Percentiles rank a stretch among this genome's conserved stretches.
Conservation (phyloP, 257 asterid species). For the Rauvolfia tetraphylla region DNA sequence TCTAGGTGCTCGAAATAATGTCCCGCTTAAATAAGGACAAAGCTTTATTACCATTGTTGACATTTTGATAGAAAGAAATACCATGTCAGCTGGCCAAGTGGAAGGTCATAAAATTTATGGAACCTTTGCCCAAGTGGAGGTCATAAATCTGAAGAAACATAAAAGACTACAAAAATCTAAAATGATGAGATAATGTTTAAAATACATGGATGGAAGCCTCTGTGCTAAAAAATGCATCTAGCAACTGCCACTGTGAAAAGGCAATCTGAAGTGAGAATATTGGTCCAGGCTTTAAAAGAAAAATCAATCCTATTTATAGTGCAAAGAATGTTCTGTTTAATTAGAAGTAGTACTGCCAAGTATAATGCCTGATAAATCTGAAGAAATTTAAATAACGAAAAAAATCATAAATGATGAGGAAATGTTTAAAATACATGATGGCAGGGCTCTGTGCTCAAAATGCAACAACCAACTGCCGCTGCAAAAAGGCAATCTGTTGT, state of each 20-base stretch:
- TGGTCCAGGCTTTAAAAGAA: neutral
- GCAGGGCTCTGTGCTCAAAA: neutral
- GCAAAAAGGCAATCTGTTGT: too few species aligned
- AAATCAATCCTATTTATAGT: neutral
- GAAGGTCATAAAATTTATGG: neutral
- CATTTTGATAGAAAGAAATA: neutral
- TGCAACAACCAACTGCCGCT: neutral
- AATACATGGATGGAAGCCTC: neutral
- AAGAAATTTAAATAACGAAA: neutral
- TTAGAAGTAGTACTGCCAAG: neutral
- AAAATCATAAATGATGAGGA: neutral
- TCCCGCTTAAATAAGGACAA: neutral
- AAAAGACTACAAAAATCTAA: neutral
- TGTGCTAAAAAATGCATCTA: neutral
- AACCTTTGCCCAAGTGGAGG: neutral
- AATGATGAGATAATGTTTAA: neutral
- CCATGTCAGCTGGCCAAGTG: slow-evolving; percentile 4
- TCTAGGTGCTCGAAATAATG: neutral
- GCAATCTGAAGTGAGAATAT: neutral
- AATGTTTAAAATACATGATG: neutral
- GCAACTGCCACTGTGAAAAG: neutral
- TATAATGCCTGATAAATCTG: neutral
- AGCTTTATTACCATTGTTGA: neutral
- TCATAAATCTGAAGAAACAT: neutral
- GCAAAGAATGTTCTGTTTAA: neutral